Evolutionary conservation across 2,329 filamentous ascomycete species (phyloP), one percentile per base, ranked within the genome.

Genomic region (Talaromyces sp.): DNA sequence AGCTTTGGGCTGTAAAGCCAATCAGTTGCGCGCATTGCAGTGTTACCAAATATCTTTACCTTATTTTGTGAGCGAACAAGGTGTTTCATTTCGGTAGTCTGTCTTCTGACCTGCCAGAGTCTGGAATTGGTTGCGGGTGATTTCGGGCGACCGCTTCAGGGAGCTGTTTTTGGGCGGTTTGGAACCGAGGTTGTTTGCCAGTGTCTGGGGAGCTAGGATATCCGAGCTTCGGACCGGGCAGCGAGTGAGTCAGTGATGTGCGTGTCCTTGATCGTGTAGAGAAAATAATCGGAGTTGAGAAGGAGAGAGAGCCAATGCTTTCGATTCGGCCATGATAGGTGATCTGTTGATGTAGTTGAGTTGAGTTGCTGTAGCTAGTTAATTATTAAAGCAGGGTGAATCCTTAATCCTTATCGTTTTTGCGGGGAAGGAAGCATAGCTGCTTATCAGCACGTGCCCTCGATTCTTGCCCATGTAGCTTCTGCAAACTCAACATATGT

Each of bases 361-460:
- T 22, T 7, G 27, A 6, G 31, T 22, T 19, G 27, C 27, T 6
- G 27, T 31, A 31, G 27, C 27, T 31, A 7, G 27, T 31, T 6
- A 31, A 31, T 0, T 31, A 31, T 1, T 4, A 8, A 8, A 39
- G 33, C n/a, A 37, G 31, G 31, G 37, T 13, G 52, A 27, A 22
- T 37, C 9, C 27, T 27, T 19, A 43, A 37, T 57, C n/a, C 58
- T 65, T 65, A 65, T 61, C 63, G 37, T 9, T 52, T 59, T 63
- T 65, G 63, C 52, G 63, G 63, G 58, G 63, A 65, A 62, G 41
- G 27, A 39, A 31, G 13, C 15, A 25, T 19, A 49, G 27, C 43
- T 39, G 58, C 45, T 62, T 65, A 66, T 66, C 64, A 19, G 41
- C 64, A 66, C 59, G 64, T 66, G 64, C 60, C 43, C 52, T 41